Conservation (phyloP, 306 rosid species). For the Vachellia pachyceras region DNA sequence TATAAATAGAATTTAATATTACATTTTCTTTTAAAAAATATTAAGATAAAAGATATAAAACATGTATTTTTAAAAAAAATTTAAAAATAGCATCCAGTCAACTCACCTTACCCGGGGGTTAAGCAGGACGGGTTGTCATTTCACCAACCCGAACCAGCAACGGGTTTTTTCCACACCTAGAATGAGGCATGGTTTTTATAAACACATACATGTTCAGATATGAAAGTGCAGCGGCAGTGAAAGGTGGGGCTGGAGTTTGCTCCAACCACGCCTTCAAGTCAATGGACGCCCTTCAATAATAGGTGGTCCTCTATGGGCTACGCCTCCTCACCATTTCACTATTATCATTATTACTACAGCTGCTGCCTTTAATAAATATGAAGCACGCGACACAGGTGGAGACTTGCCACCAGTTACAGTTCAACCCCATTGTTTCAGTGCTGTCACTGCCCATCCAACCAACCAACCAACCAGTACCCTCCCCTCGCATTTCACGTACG, state of each 20-base stretch:
- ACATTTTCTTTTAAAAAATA: too few species aligned
- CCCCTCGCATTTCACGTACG: background rate
- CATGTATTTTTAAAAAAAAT: too few species aligned
- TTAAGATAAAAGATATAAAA: too few species aligned
- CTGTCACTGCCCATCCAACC: conserved; percentile 21
- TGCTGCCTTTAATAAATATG: background rate
- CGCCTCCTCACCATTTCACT: conserved; percentile 25
- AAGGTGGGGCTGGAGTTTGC: conserved; percentile 38
- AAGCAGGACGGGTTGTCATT: too few species aligned
- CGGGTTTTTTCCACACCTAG: too few species aligned
- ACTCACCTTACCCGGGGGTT: too few species aligned
- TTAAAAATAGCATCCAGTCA: too few species aligned
- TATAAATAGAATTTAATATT: too few species aligned
- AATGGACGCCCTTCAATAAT: background rate
- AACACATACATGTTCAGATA: background rate
- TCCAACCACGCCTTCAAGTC: conserved; percentile 21
- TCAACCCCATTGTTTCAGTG: conserved; percentile 1
- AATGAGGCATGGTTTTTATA: too few species aligned
- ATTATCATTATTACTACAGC: background rate
- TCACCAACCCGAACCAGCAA: too few species aligned
- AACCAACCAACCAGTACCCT: background rate
- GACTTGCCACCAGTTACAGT: background rate
- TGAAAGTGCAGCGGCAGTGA: background rate
- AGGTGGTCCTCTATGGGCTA: conserved; percentile 43
- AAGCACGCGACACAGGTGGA: too few species aligned